Base-by-base conservation (phyloP, 2,329 filamentous ascomycete genomes). In the Ascosphaera aggregata region DNA sequence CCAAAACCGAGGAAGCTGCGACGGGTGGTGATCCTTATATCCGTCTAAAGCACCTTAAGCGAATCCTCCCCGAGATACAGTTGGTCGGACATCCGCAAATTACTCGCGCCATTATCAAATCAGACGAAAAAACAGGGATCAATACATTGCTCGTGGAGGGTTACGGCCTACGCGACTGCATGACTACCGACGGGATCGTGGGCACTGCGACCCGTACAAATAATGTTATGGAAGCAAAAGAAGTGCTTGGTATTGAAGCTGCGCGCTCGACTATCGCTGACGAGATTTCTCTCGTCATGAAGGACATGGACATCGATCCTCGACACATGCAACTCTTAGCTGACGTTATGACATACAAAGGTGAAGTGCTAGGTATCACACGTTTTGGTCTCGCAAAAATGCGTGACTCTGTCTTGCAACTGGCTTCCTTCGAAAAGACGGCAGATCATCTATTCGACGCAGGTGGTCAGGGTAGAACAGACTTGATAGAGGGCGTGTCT, bases 341-440 rank as follows among this genome's bases (percentile, higher is more conserved):
- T 9, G 89, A 98, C 51, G 85, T 94, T 40, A 98, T 98, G 89
- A 95, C 89, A 1, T 95, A 86, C 67, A 95, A 94, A 63, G 89
- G 89, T 38, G 86, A 95, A 48, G 80, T 98, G 0, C 69, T 94
- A 15, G 89, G 89, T 39, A 98, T 98, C 54, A 98, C 89, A 2
- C 77, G 89, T 22, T 95, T 95, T 56, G 89, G 89, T 39, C 66
- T 98, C 18, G 80, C 84, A 41, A 98, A 95, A 66, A 95, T 93
- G 78, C 70, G 89, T 39, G 89, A 98, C 56, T 80, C 73, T 13
- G 89, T 95, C 9, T 63, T 98, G 41, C 89, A 98, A 57, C 68
- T 98, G 9, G 89, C 89, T 0, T 86, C 78, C 15, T 98, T 98
- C 53, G 89, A 98, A 60, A 95, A 95, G 69, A 98, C 89, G 36